phyloP scores from a whole-genome alignment of 768 basidiomycete genomes.

The Russula vinacea region DNA sequence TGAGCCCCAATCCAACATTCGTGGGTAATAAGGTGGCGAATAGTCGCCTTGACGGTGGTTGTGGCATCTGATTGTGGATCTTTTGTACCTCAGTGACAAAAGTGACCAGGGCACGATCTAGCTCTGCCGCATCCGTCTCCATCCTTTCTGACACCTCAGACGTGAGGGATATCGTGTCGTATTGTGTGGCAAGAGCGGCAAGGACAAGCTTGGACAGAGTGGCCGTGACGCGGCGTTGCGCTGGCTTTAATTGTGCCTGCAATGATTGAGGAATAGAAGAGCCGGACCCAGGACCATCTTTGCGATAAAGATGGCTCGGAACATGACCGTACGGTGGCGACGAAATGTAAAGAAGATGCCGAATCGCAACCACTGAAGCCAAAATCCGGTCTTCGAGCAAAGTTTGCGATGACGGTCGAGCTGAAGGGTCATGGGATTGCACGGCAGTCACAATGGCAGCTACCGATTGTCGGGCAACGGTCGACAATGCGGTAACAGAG shows the following conservation, averaged over 20 bases:
- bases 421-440: slow-evolving; percentile 44
- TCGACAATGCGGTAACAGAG: slow-evolving; percentile 57
- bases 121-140: slow-evolving; percentile 70
- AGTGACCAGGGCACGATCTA: slow-evolving; percentile 64
- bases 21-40: slow-evolving; percentile 57
- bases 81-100: slow-evolving; percentile 72
- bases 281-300: slow-evolving; percentile 10
- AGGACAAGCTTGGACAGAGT: slow-evolving; percentile 87
- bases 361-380: slow-evolving; percentile 64
- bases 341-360: slow-evolving; percentile 70
- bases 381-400: slow-evolving; percentile 62
- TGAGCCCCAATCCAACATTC: slow-evolving; percentile 71
- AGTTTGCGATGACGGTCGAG: slow-evolving; percentile 52
- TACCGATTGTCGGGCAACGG: slow-evolving; percentile 57
- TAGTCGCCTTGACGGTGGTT: slow-evolving; percentile 48
- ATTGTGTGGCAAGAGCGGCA: slow-evolving; percentile 85
- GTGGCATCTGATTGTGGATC: slow-evolving; percentile 41
- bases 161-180: slow-evolving; percentile 63
- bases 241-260: slow-evolving; percentile 58
- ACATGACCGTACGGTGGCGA: slow-evolving; percentile 60
- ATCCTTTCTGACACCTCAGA: slow-evolving; percentile 66
- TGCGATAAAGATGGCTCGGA: slow-evolving; percentile 37
- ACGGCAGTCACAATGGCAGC: slow-evolving; percentile 61
- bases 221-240: slow-evolving; percentile 82
- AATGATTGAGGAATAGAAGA: slow-evolving; percentile 44